Base-by-base conservation (phyloP, 495 filamentous ascomycete species). In the Lophium mytilinum region DNA sequence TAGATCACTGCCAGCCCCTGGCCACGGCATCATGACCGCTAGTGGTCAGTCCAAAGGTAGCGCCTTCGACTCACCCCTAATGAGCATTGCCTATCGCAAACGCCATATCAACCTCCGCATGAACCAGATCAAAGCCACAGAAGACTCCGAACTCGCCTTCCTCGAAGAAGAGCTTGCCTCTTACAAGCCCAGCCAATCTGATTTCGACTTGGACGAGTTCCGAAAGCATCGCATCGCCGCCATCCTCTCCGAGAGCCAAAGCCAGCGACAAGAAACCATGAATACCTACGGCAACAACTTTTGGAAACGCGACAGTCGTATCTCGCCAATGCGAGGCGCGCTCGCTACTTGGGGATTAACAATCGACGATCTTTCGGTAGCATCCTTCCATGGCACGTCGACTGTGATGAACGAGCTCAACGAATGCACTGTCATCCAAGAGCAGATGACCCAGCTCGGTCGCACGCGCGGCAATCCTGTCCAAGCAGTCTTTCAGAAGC, bases 401-500 rank as follows among this genome's bases (percentile, higher is more conserved):
- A 97, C 92, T 35, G 89, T 92, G 56, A 91, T 90, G 50, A 97
- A 97, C 66, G 92, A 97, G 75, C 96, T 96, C 81, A 97, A 97
- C 69, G 92, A 97, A 72, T 95, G 91, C 21, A 89, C 90, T 56
- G 90, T 94, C 64, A 85, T 97, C 61, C 94, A 90, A 77, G 87
- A 95, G 74, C 93, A 96, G 75, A 78, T 97, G 72, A 84, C 81
- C 64, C 92, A 97, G 69, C 84, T 97, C 39, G 92, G 92, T 55
- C 85, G 92, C 48, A 82, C 83, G 72, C 94, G 93, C 80, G 92
- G 92, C 64, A 96, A 97, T 69, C 88, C 91, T 21, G 76, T 97
- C 9, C 70, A 96, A 57, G 91, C 90, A 73, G 90, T 97, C 69
- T 97, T 95, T 86, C 92, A 97, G 72, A 97, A 97, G 72, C 95